Evolutionary conservation across 495 filamentous ascomycete genomes (phyloP), one percentile per base, ranked within the genome.

Genomic region (Trichoderma reesei): DNA sequence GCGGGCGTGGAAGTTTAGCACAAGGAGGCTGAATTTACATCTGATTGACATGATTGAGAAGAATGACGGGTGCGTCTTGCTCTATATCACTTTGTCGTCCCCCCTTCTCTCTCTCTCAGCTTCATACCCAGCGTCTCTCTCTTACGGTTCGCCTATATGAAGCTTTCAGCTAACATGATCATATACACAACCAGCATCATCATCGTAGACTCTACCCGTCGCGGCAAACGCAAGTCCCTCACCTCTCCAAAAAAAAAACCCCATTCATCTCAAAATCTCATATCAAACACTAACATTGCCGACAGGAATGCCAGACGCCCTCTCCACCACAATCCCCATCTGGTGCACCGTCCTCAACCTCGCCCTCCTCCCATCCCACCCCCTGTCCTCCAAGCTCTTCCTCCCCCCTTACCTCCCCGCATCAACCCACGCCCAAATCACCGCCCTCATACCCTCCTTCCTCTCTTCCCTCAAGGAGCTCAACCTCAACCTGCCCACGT

Each of bases 131-230:
- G n/a, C n/a, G n/a, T n/a, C n/a, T n/a, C n/a, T n/a, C n/a, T n/a
- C n/a, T n/a, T n/a, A n/a, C n/a, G n/a, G n/a, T n/a, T n/a, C n/a
- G n/a, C n/a, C n/a, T n/a, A n/a, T n/a, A n/a, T n/a, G n/a, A n/a
- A n/a, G n/a, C n/a, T n/a, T n/a, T n/a, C n/a, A n/a, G n/a, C 51
- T 34, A 13, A 56, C 10, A 31, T 33, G n/a, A n/a, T 9, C 4
- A 18, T n/a, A 48, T 54, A 62, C 67, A 61, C 71, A 91, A n/a
- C n/a, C n/a, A n/a, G 90, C 38, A 92, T 89, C 72, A 88, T 98
- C 67, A 87, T 98, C 59, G 90, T 96, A 42, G 94, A 98, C 75
- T 96, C 92, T n/a, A 98, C 93, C 1, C 80, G 92, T 61, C 79
- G 92, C 62, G 93, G 93, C 11, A 98, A 98, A 79, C 81, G 87